These are phyloP conservation scores for Trebouxia sp. DNA, from an alignment of 139 green algal genomes.

Conservation along the genomic window DNA sequence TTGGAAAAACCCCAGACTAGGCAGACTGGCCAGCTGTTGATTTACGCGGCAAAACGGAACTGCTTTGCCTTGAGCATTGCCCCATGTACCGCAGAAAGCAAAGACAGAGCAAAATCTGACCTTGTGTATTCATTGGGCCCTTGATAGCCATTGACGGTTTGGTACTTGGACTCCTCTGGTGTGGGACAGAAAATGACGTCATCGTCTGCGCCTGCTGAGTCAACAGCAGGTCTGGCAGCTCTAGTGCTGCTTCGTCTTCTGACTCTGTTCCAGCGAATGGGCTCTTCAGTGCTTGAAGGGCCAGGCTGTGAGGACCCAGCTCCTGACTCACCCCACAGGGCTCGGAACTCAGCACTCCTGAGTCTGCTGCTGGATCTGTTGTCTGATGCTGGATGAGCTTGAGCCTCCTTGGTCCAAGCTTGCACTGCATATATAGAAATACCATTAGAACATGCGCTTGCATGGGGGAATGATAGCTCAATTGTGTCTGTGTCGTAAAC, in stretches of 20 bases:
- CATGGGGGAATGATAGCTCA: too few species aligned
- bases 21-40: too few species aligned
- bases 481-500: too few species aligned
- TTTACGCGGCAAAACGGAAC: too few species aligned
- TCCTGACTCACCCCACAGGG: not conserved
- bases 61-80: too few species aligned
- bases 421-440: not conserved
- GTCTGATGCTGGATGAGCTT: not conserved
- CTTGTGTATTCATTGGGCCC: not conserved
- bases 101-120: too few species aligned
- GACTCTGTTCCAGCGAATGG: not conserved
- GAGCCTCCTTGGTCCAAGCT: not conserved
- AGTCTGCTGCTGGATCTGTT: constrained; percentile 1
- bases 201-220: not conserved
- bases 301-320: not conserved
- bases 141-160: too few species aligned
- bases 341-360: not conserved
- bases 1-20: too few species aligned
- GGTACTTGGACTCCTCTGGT: constrained; percentile 1
- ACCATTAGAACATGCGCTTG: not conserved
- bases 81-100: too few species aligned
- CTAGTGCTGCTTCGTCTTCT: constrained; percentile 14
- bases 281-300: not conserved
- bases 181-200: not conserved
- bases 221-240: not conserved